Conservation (phyloP, 129 eudicot species). For the Silybum marianum region DNA sequence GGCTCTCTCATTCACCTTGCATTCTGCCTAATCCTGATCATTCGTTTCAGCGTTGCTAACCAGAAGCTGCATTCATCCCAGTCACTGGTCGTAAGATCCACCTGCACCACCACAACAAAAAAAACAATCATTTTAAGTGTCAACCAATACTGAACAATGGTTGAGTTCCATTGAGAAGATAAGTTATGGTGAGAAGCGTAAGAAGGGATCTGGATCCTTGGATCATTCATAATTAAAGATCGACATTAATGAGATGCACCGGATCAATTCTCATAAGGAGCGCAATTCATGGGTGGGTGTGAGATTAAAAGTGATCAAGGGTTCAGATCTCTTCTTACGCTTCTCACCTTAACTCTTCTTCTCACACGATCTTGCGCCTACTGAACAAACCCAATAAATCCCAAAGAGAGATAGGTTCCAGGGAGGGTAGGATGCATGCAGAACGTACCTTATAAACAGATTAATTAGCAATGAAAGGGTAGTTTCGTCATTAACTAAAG, state of each 20-base stretch:
- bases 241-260: no score
- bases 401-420: not conserved
- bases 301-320: no score
- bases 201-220: no score
- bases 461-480: not conserved
- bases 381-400: not conserved
- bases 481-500: not conserved
- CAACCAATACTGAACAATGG: not conserved
- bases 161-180: no score
- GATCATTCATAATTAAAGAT: no score
- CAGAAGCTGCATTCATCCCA: slow-evolving; percentile 95
- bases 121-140: not conserved
- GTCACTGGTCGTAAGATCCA: slow-evolving; percentile 74
- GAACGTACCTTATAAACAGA: not conserved
- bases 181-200: no score
- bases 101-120: slow-evolving; percentile 40
- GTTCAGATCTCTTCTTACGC: no score
- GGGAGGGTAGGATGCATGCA: no score
- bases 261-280: no score
- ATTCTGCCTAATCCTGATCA: slow-evolving; percentile 81
- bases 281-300: no score
- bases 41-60: slow-evolving; percentile 80
- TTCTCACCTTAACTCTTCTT: no score
- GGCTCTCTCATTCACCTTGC: slow-evolving; percentile 40
- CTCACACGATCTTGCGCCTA: no score